Base-by-base conservation (phyloP, 768 basidiomycete species). In the Auricularia sp. region DNA sequence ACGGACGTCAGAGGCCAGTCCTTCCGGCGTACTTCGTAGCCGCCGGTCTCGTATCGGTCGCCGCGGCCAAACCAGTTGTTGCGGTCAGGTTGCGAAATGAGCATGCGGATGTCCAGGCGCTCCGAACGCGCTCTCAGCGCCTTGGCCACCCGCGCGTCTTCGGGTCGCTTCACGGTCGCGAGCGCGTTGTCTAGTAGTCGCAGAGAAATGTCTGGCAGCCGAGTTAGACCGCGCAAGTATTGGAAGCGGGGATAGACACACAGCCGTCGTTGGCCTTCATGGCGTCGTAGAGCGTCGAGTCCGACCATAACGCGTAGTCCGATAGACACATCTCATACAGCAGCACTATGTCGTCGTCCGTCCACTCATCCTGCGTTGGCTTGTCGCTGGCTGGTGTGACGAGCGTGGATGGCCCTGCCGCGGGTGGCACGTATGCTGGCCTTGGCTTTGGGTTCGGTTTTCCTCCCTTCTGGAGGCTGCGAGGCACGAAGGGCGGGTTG, bases 11-110 rank as follows among this genome's bases (percentile, higher is more conserved):
- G 68, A 18, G 68, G 68, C 81, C 79, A 81, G 65, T 79, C 78
- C 65, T 79, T 83, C 65, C 84, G 75, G 13, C 89, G 80, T 11
- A 90, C 75, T 76, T 92, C 86, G 67, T 88, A 92, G 13, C 83
- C 82, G 1, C 85, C 85, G 4, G 71, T 64, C 34, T 76, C 77
- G 16, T 75, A 74, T 56, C 68, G 11, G 62, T 71, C 37, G 65
- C 69, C 29, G 70, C 73, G 39, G 68, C 72, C 45, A 68, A 58
- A 63, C 62, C 64, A 63, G 54, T 65, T 71, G 29, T 78, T 76
- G 62, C 75, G 71, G 13, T 79, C 76, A 11, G 78, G 79, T 3
- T 72, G 72, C 0, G 80, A 76, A 29, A 89, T 78, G 0, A 83
- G 76, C 76, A 93, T 81, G 6, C 87, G 82, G 0, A 87, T 76